phyloP scores from a whole-genome alignment of 441 rosid genomes.

The Melastoma candidum region DNA sequence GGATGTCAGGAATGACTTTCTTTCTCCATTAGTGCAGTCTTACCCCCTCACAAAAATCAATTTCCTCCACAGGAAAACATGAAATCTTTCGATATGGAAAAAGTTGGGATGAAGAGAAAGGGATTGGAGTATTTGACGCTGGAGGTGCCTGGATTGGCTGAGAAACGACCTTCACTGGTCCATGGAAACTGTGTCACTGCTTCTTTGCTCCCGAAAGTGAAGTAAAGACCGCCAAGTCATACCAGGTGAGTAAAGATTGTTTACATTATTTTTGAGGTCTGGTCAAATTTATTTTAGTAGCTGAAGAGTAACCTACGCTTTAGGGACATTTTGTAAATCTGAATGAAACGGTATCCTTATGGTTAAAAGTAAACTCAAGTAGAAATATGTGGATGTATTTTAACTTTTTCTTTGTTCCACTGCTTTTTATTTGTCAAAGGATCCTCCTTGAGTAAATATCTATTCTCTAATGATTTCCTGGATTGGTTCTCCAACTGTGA shows the following conservation, averaged over 20 bases:
- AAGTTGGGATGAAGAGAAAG: slow-evolving; percentile 32
- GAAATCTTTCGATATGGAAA: slow-evolving; percentile 52
- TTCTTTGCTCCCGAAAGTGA: slow-evolving; percentile 22
- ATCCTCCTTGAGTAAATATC: not conserved
- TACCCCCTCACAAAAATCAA: not conserved
- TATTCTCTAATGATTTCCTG: not conserved
- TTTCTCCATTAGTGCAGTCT: not conserved
- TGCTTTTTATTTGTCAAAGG: too few relatives aligned
- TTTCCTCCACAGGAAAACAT: slow-evolving; percentile 40
- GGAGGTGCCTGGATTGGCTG: slow-evolving; percentile 61
- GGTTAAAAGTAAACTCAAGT: too few relatives aligned
- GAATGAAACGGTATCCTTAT: too few relatives aligned
- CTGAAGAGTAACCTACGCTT: not conserved
- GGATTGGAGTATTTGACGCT: slow-evolving; percentile 36
- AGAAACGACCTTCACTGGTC: slow-evolving; percentile 62
- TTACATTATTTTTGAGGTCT: slow-evolving; percentile 5
- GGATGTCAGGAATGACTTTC: too few relatives aligned
- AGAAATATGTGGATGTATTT: too few relatives aligned
- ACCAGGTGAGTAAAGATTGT: slow-evolving; percentile 29
- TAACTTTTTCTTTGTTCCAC: too few relatives aligned
- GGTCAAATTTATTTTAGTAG: slow-evolving; percentile 3
- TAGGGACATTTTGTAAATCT: too few relatives aligned
- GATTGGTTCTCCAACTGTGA: too few relatives aligned
- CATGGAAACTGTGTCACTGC: slow-evolving; percentile 44
- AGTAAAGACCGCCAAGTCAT: slow-evolving; percentile 15